Base-by-base conservation (phyloP, 2,329 filamentous ascomycete species). In the Tolypocladium nubicola region DNA sequence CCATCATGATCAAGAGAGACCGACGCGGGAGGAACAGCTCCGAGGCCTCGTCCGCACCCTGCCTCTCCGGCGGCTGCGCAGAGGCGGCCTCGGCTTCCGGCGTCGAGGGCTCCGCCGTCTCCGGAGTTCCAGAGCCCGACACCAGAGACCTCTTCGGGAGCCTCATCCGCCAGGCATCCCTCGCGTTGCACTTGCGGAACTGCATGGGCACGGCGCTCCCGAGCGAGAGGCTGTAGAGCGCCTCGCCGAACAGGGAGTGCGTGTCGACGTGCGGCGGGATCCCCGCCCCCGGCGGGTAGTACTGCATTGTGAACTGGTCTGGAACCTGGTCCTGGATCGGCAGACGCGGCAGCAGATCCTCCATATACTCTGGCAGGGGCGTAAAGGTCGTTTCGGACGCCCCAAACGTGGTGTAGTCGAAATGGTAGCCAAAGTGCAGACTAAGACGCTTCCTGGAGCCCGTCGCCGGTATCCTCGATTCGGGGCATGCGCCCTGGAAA, bases 241-340 rank as follows among this genome's bases (percentile, higher is more conserved):
- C 41, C 55, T 58, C 52, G 57, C 52, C 57, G 35, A 45, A 58
- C 11, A 56, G 23, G 16, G 40, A 53, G 66, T 84, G 82, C 3
- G 81, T 82, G 67, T 85, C 82, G 56, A 81, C 81, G 62, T 85
- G 82, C 0, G 82, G 82, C 11, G 82, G 82, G 61, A 85, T 85
- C 1, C 82, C 82, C 0, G 77, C 72, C 7, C 82, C 82, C 0
- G 81, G 81, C 0, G 82, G 78, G 63, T 85, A 85, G 64, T 83
- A 77, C 67, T 84, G 81, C 19, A 83, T 69, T 61, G 80, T 84
- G 61, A 84, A 80, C 64, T 84, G 82, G 55, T 83, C 80, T 0
- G 80, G 79, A 0, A 71, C 72, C 0, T 76, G 71, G 1, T 61
- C 61, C 58, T 79, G 78, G 0, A 71, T 67, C 2, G 64, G 53